Evolutionary conservation across 1,284 basidiomycete genomes (phyloP), one percentile per base, ranked within the genome.

Genomic region (Austropuccinia psidii): DNA sequence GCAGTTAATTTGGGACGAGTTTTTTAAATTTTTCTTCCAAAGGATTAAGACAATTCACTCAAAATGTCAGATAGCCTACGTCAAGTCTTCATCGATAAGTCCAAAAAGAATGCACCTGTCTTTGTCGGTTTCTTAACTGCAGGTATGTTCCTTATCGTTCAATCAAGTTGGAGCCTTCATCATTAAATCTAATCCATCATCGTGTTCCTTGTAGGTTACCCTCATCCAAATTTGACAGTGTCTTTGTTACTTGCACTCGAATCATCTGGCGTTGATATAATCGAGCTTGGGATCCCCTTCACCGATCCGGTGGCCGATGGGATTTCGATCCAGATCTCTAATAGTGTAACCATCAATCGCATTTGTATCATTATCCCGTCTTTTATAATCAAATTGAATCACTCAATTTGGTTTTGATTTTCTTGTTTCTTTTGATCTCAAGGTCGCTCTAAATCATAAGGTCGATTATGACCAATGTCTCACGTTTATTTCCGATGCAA

Each of bases 261-360:
- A 82, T 85, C 86, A 55, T 95, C 94, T 60, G 96, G 95, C 27
- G 87, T 91, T 57, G 93, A 98, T 81, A 87, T 98, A 77, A 95
- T 98, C 77, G 95, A 98, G 82, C 86, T 98, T 39, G 96, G 96
- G 31, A 86, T 98, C 43, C 95, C 93, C 0, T 98, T 97, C 84
- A 93, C 90, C 73, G 95, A 98, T 83, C 95, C 95, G 9, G 91
- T 93, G 77, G 95, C 93, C 0, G 95, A 98, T 83, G 90, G 95
- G 0, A 89, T 89, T 24, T 87, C 88, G 5, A 98, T 98, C 76
- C 95, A 98, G 80, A 88, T 89, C 77, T 87, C 90, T 54, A 98
- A 97, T 82, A 89, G 89, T 41, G 93, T 94, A 75, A 77, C 88
- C 13, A 13, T 21, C 27, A 11, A 43, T 8, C 15, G 50, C 58